phyloP scores from a whole-genome alignment of 345 rosid species.

The Salix brachista region DNA sequence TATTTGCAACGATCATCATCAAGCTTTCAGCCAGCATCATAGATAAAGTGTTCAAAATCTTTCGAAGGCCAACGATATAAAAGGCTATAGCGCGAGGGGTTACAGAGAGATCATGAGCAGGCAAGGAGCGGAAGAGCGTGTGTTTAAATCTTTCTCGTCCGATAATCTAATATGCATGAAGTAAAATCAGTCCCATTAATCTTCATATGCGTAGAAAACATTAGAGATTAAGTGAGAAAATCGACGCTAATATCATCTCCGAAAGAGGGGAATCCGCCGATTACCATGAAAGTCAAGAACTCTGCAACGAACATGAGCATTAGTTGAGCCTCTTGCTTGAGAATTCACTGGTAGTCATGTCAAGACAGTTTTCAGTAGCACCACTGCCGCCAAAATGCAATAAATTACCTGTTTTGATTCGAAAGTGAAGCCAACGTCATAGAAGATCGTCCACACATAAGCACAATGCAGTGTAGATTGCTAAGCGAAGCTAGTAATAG shows the following conservation, averaged over 20 bases:
- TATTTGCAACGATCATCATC: slow-evolving; percentile 55
- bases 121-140: slow-evolving; percentile 44
- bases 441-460: slow-evolving; percentile 41
- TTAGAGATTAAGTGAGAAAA: background rate
- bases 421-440: slow-evolving; percentile 33
- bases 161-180: slow-evolving; percentile 26
- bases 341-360: background rate
- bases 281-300: slow-evolving; percentile 51
- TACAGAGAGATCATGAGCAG: slow-evolving; percentile 38
- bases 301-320: slow-evolving; percentile 43
- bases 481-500: slow-evolving; percentile 62
- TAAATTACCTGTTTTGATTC: slow-evolving; percentile 55
- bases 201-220: background rate
- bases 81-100: slow-evolving; percentile 48
- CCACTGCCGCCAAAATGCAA: background rate
- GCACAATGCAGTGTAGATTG: slow-evolving; percentile 41
- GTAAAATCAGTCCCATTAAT: background rate
- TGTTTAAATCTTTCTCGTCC: slow-evolving; percentile 48
- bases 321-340: slow-evolving; percentile 42
- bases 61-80: slow-evolving; percentile 38
- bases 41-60: slow-evolving; percentile 18
- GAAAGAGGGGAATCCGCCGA: slow-evolving; percentile 56
- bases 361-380: background rate
- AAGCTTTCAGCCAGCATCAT: slow-evolving; percentile 54
- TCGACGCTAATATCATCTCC: slow-evolving; percentile 43